These are phyloP conservation scores for Zygoascus flipseniorum DNA, from an alignment of 805 yeast genomes.

Conservation along the genomic window DNA sequence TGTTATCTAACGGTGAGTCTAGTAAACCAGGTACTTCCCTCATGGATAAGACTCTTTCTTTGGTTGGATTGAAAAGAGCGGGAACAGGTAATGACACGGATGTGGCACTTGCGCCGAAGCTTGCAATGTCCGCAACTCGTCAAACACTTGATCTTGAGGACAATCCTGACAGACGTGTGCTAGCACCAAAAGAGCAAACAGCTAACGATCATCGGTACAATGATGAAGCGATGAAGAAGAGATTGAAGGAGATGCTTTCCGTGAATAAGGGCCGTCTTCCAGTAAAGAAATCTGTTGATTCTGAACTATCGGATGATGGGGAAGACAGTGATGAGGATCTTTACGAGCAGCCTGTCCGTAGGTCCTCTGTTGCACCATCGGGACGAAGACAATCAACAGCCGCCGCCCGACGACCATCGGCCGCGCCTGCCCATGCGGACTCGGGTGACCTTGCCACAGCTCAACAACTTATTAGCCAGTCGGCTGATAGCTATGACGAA, in stretches of 20 bases:
- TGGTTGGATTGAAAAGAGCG: constrained; percentile 42
- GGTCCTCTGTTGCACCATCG: not conserved
- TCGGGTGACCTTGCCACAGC: not conserved
- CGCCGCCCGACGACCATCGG: not conserved
- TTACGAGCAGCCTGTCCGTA: not conserved
- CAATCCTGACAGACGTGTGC: constrained; percentile 8
- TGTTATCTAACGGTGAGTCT: not conserved
- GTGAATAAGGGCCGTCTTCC: not conserved
- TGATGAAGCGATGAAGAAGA: constrained; percentile 17
- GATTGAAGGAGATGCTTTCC: constrained; percentile 10
- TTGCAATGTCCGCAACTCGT: not conserved
- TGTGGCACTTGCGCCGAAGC: not conserved
- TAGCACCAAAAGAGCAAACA: constrained; percentile 13
- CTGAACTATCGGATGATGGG: not conserved
- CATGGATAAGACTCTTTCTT: constrained; percentile 39
- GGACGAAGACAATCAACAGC: not conserved
- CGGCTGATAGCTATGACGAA: constrained; percentile 23
- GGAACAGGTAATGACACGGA: not conserved
- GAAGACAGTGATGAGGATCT: not conserved
- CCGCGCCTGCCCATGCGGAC: constrained; percentile 1
- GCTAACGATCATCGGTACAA: constrained; percentile 13
- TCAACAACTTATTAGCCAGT: constrained; percentile 3
- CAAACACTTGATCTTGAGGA: constrained; percentile 19
- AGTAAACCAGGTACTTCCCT: not conserved
- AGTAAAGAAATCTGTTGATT: not conserved